Evolutionary conservation across 108 stramenopile species (phyloP).

Genomic region (Epithemia pelagica): DNA sequence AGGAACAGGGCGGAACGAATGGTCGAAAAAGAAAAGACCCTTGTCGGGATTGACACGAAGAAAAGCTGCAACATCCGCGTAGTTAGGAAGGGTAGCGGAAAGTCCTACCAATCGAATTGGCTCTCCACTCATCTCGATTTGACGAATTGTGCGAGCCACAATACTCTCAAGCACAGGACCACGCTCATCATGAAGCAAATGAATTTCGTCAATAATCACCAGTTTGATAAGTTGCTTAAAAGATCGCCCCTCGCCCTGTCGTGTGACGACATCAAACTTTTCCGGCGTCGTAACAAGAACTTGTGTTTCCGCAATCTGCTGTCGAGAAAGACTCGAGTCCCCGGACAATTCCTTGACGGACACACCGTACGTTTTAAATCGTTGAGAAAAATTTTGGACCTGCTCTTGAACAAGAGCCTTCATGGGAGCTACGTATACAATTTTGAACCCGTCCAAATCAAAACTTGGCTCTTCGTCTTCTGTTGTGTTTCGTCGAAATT

Average conservation of each 20-base stretch:
- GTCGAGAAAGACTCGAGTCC: slow-evolving; percentile 92
- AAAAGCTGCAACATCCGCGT: slow-evolving; percentile 97
- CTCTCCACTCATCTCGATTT: slow-evolving; percentile 92
- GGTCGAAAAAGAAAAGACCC: slow-evolving; percentile 99
- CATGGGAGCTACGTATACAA: slow-evolving; percentile 99
- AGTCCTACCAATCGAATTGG: slow-evolving; percentile 95
- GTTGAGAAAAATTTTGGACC: slow-evolving; percentile 91
- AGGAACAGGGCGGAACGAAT: slow-evolving; percentile 97
- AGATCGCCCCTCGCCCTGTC: slow-evolving; percentile 97
- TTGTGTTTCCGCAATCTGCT: slow-evolving; percentile 96
- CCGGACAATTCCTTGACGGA: slow-evolving; percentile 96
- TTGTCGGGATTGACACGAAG: slow-evolving; percentile 94
- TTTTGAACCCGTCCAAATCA: slow-evolving; percentile 90
- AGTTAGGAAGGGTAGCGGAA: slow-evolving; percentile 99
- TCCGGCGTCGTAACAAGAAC: slow-evolving; percentile 99
- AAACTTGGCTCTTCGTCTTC: slow-evolving; percentile 49
- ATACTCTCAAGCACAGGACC: slow-evolving; percentile 98
- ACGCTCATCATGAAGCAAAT: slow-evolving; percentile 97
- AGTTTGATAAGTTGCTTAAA: slow-evolving; percentile 96
- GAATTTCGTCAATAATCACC: slow-evolving; percentile 99
- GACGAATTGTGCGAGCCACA: slow-evolving; percentile 92
- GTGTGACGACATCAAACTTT: slow-evolving; percentile 99
- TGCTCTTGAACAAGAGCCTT: slow-evolving; percentile 99
- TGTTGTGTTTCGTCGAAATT: slow-evolving; percentile 60
- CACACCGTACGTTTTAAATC: slow-evolving; percentile 83